Conservation (phyloP, 306 rosid genomes). For the Dryas octopetala region DNA sequence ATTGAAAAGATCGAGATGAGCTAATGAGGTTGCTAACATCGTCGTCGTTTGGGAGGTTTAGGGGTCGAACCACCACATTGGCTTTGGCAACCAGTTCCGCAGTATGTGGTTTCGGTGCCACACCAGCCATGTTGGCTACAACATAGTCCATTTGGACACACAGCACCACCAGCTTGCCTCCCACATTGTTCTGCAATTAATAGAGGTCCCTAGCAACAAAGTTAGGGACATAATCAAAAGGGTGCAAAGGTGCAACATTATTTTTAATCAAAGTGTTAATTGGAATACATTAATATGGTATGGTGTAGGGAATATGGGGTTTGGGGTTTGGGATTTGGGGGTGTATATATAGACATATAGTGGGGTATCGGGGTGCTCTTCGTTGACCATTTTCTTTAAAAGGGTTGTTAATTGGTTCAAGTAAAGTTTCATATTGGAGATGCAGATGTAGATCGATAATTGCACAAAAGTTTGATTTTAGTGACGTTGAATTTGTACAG, state of each 20-base stretch:
- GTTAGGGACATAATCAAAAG: not conserved
- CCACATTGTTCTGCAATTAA: slow-evolving; percentile 35
- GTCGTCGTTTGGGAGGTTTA: not conserved
- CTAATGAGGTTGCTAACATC: slow-evolving; percentile 31
- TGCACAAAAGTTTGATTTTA: not conserved
- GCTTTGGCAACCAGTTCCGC: slow-evolving; percentile 15
- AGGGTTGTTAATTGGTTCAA: not conserved
- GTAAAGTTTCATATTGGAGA: not conserved
- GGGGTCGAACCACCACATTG: slow-evolving; percentile 14
- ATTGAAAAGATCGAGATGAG: slow-evolving; percentile 29
- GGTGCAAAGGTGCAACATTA: not conserved
- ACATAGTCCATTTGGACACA: slow-evolving; percentile 20
- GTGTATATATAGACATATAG: not conserved
- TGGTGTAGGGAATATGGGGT: not conserved
- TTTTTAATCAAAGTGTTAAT: not conserved
- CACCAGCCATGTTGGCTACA: slow-evolving; percentile 35
- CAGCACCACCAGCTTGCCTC: slow-evolving; percentile 17
- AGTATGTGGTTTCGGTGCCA: slow-evolving; percentile 11
- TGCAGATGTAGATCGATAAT: not conserved
- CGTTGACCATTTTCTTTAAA: not conserved
- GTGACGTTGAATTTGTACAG: not conserved
- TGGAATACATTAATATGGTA: not conserved
- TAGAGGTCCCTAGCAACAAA: not conserved
- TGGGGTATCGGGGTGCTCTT: not conserved
- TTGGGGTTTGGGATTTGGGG: not conserved